phyloP scores from a whole-genome alignment of 2,329 filamentous ascomycete species.

The Penicillium oxalicum region DNA sequence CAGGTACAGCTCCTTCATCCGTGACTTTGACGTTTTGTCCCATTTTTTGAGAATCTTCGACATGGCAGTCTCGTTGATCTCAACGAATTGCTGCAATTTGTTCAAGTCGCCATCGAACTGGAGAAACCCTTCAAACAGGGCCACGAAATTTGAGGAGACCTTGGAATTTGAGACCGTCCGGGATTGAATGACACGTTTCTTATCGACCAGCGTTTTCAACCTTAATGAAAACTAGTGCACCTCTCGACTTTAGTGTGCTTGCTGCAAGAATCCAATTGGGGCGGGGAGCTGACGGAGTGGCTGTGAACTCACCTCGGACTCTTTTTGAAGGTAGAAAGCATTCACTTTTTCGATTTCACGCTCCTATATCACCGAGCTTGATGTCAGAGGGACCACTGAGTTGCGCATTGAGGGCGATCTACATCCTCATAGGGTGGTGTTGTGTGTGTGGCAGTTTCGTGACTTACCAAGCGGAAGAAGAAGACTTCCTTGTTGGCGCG shows the following conservation, averaged over 20 bases:
- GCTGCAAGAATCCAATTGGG: not conserved
- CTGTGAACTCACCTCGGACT: constrained; percentile 69
- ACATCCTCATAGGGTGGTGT: too few species aligned
- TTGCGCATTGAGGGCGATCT: too few species aligned
- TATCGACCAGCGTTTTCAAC: constrained; percentile 85
- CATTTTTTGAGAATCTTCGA: constrained; percentile 99
- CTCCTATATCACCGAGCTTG: constrained; percentile 55
- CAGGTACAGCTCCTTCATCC: constrained; percentile 95
- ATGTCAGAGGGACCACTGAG: not conserved
- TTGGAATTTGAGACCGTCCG: constrained; percentile 71
- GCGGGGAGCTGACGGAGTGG: not conserved
- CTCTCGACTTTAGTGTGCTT: constrained; percentile 1
- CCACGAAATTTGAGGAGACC: constrained; percentile 87
- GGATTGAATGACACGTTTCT: constrained; percentile 85
- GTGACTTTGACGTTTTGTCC: constrained; percentile 99
- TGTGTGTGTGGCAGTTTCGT: too few species aligned
- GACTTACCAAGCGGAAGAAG: constrained; percentile 83
- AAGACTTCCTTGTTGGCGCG: constrained; percentile 98
- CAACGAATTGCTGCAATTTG: constrained; percentile 95
- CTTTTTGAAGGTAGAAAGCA: constrained; percentile 94
- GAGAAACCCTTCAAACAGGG: constrained; percentile 91
- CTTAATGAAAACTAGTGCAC: constrained; percentile 74
- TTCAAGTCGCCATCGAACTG: constrained; percentile 95
- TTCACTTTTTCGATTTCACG: constrained; percentile 98
- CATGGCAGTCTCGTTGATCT: constrained; percentile 95